Percentiles rank a stretch among this genome's conserved stretches.
These are phyloP conservation scores for Moniliella sp. DNA, from an alignment of 1,284 basidiomycete species.

Conservation along the genomic window DNA sequence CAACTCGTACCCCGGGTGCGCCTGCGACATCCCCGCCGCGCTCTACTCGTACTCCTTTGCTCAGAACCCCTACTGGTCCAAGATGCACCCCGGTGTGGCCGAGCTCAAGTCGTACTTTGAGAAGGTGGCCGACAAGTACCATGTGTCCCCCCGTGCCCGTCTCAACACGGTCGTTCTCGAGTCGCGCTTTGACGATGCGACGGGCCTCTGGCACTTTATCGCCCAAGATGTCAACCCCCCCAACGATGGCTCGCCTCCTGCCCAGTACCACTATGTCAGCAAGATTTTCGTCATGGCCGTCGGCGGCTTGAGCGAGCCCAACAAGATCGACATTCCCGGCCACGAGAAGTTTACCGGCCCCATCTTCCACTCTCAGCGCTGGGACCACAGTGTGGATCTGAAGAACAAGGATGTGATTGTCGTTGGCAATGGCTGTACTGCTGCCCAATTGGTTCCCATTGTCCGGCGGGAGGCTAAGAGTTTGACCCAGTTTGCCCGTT, in stretches of 20 bases:
- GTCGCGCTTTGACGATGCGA: conserved; percentile 17
- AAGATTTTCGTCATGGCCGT: conserved; percentile 23
- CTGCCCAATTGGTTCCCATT: conserved; percentile 13
- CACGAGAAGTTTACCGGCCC: conserved; percentile 19
- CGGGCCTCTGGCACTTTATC: conserved; percentile 8
- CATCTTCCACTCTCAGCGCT: conserved; percentile 31
- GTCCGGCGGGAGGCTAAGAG: too few relatives aligned
- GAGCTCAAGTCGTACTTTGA: conserved; percentile 21
- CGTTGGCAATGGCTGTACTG: conserved; percentile 28
- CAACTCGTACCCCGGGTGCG: conserved; percentile 21
- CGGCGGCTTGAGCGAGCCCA: conserved; percentile 25
- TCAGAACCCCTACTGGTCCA: conserved; percentile 1
- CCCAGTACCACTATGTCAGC: conserved; percentile 18
- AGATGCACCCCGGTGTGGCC: conserved; percentile 1
- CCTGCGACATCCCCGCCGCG: conserved; percentile 25
- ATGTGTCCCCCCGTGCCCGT: conserved; percentile 12
- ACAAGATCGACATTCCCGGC: conserved; percentile 19
- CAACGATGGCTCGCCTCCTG: background rate
- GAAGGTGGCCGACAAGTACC: conserved; percentile 15
- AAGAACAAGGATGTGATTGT: conserved; percentile 31
- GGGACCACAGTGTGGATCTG: conserved; percentile 28
- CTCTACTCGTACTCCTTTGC: conserved; percentile 18
- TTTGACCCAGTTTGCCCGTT: conserved; percentile 1
- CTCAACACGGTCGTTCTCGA: conserved; percentile 15
- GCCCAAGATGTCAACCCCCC: conserved; percentile 2